Evolutionary conservation across 768 basidiomycete genomes (phyloP).

Genomic region (Tricholoma matsutake): DNA sequence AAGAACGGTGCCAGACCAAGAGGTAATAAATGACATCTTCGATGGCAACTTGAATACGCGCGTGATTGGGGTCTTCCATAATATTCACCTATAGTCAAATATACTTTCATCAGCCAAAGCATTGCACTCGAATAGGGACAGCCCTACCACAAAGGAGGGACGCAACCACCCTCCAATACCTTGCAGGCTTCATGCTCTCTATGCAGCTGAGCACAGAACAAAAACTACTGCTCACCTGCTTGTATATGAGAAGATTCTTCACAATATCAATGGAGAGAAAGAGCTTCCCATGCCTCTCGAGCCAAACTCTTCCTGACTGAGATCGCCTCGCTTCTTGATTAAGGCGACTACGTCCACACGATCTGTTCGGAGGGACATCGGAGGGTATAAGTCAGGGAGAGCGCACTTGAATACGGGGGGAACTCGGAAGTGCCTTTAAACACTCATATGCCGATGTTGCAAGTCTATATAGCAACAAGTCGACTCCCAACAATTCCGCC

Average conservation of each 20-base stretch:
- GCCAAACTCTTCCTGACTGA: conserved; percentile 33
- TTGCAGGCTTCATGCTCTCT: too few species aligned
- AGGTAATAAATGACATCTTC: neutral
- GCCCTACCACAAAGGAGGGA: too few species aligned
- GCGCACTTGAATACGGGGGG: neutral
- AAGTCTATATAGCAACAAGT: too few species aligned
- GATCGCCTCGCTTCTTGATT: conserved; percentile 23
- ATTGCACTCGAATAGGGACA: neutral
- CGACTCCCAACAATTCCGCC: too few species aligned
- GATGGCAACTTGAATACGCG: neutral
- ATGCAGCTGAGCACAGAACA: too few species aligned
- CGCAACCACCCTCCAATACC: too few species aligned
- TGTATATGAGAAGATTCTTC: conserved; percentile 32
- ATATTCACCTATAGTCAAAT: neutral
- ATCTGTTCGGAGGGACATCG: conserved; percentile 20
- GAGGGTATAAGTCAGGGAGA: neutral
- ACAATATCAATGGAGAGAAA: conserved; percentile 29
- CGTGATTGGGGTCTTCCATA: neutral
- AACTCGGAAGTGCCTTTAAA: neutral
- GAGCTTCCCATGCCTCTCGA: conserved; percentile 22
- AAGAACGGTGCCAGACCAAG: neutral
- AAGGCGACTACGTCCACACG: conserved; percentile 26
- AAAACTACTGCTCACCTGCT: conserved; percentile 18
- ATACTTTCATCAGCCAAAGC: too few species aligned
- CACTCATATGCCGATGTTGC: too few species aligned